These are phyloP conservation scores for Hygrophila difformis DNA, from an alignment of 257 asterid genomes.

Conservation along the genomic window DNA sequence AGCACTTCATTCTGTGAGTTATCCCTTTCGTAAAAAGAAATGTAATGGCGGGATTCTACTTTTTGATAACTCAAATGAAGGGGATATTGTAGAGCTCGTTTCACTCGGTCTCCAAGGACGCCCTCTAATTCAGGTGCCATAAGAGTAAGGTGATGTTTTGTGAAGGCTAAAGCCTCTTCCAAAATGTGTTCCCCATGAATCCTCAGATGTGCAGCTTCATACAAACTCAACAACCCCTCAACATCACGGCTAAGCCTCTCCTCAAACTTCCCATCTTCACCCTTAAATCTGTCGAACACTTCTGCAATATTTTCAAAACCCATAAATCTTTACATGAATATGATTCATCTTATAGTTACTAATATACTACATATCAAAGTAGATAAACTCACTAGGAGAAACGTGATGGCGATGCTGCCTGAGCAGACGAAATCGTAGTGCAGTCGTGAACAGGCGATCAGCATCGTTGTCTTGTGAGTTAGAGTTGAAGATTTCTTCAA, in stretches of 20 bases:
- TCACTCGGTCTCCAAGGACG: slow-evolving; percentile 12
- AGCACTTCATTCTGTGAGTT: slow-evolving; percentile 5
- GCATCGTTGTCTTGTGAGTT: too few relatives aligned
- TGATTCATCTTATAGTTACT: too few relatives aligned
- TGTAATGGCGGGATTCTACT: not conserved
- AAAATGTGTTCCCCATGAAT: slow-evolving; percentile 25
- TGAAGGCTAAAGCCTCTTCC: slow-evolving; percentile 18
- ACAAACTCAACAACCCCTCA: slow-evolving; percentile 23
- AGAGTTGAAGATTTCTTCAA: not conserved
- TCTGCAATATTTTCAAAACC: not conserved
- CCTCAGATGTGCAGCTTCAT: slow-evolving; percentile 29
- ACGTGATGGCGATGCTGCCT: slow-evolving; percentile 13
- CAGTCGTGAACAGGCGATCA: slow-evolving; percentile 7
- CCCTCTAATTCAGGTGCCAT: slow-evolving; percentile 1
- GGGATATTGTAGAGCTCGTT: slow-evolving; percentile 8
- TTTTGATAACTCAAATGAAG: slow-evolving; percentile 7
- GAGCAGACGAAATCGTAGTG: slow-evolving; percentile 19
- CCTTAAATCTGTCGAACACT: slow-evolving; percentile 13
- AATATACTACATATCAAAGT: too few relatives aligned
- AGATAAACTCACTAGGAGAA: slow-evolving; percentile 14
- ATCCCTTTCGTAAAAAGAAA: slow-evolving; percentile 7
- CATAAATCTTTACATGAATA: too few relatives aligned
- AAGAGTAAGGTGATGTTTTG: slow-evolving; percentile 1
- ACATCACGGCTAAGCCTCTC: slow-evolving; percentile 3
- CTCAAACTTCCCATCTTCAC: slow-evolving; percentile 7